These are phyloP conservation scores for Coemansia reversa DNA, from an alignment of 192 early-diverging fungal genomes.

Conservation along the genomic window DNA sequence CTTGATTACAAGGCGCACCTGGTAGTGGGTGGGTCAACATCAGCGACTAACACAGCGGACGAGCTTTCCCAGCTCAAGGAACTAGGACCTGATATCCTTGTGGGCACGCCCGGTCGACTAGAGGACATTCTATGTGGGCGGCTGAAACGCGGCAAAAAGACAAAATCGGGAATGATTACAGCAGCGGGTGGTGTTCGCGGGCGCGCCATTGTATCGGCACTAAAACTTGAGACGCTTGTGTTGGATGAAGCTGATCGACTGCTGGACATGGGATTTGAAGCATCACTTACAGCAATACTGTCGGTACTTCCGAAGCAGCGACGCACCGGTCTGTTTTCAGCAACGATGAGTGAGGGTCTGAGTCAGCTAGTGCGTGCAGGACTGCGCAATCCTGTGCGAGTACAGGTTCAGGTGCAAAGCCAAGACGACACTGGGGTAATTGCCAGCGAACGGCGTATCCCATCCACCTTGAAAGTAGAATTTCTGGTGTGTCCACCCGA, in stretches of 20 bases:
- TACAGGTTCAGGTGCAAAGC: constrained; percentile 87
- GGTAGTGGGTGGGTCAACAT: constrained; percentile 48
- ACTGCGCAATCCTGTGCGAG: constrained; percentile 85
- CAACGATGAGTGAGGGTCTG: constrained; percentile 92
- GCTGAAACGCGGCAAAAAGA: constrained; percentile 34
- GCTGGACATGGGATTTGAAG: constrained; percentile 92
- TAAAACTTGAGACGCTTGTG: constrained; percentile 83
- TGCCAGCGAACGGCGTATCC: constrained; percentile 22
- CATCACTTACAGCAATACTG: constrained; percentile 76
- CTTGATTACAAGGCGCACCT: constrained; percentile 29
- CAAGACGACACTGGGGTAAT: constrained; percentile 51
- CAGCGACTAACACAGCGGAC: constrained; percentile 45
- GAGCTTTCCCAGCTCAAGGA: constrained; percentile 55
- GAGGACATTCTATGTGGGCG: constrained; percentile 69
- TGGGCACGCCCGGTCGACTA: constrained; percentile 88
- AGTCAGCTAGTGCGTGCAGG: constrained; percentile 81
- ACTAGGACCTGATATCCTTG: constrained; percentile 74
- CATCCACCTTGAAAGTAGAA: constrained; percentile 59
- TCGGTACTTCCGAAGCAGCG: constrained; percentile 86
- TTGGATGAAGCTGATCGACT: constrained; percentile 94
- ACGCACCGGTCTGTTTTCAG: constrained; percentile 93
- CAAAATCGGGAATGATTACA: constrained; percentile 40
- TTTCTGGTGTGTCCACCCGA: constrained; percentile 78
- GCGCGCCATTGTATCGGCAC: constrained; percentile 57
- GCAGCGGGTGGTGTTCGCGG: constrained; percentile 48